phyloP scores from a whole-genome alignment of 768 basidiomycete species.

The Cystofilobasidium capitatum region DNA sequence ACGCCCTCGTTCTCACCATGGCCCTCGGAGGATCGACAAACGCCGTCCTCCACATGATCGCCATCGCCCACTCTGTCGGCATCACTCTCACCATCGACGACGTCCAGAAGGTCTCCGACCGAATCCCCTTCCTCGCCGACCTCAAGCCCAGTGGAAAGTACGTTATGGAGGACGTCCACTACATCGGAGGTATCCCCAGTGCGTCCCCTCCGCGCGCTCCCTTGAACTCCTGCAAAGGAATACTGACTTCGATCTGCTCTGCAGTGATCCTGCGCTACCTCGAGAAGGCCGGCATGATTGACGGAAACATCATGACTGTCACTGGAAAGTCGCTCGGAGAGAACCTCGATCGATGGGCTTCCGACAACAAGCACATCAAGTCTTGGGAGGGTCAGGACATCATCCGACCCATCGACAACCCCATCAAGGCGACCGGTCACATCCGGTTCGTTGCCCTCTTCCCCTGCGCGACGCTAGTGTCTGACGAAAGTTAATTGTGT shows the following conservation, averaged over 20 bases:
- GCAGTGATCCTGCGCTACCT: conserved; percentile 58
- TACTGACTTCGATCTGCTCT: conserved; percentile 2
- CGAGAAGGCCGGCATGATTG: conserved; percentile 27
- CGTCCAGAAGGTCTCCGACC: conserved; percentile 86
- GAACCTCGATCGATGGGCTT: conserved; percentile 83
- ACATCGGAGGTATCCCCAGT: conserved; percentile 94
- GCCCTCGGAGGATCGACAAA: conserved; percentile 96
- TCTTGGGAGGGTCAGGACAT: conserved; percentile 55
- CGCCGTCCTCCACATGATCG: conserved; percentile 91
- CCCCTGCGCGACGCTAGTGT: neutral
- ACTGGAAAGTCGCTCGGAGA: conserved; percentile 83
- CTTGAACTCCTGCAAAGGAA: neutral
- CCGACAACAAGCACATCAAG: conserved; percentile 45
- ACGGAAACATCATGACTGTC: conserved; percentile 55
- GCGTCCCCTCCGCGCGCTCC: conserved; percentile 36
- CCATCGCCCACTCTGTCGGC: conserved; percentile 90
- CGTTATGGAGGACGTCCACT: conserved; percentile 95
- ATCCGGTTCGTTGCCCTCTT: conserved; percentile 53
- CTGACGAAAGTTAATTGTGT: conserved; percentile 2
- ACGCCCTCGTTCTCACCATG: conserved; percentile 96
- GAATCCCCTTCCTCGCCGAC: conserved; percentile 87
- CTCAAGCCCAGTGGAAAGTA: conserved; percentile 96
- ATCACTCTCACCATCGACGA: conserved; percentile 81
- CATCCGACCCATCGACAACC: conserved; percentile 73
- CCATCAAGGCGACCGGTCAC: conserved; percentile 82